Conservation (phyloP, 2,329 filamentous ascomycete genomes). For the Fusarium bactridioides region DNA sequence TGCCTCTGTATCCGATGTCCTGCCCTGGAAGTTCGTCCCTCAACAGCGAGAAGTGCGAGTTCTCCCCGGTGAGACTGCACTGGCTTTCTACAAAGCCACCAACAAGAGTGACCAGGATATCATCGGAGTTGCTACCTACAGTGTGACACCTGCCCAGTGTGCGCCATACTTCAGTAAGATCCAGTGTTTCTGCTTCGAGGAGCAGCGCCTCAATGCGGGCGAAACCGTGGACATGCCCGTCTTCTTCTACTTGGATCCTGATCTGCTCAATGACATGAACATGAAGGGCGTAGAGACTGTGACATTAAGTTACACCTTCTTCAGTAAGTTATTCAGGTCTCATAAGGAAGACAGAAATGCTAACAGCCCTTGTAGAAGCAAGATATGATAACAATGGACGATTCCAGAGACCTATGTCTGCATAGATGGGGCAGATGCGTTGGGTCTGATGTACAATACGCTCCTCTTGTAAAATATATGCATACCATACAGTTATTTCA, state of each 20-base stretch:
- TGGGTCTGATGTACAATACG: constrained; percentile 28
- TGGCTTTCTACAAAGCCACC: constrained; percentile 97
- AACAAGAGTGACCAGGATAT: constrained; percentile 92
- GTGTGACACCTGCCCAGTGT: constrained; percentile 93
- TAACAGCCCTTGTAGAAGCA: constrained; percentile 52
- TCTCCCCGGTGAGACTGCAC: constrained; percentile 91
- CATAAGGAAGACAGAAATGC: constrained; percentile 7
- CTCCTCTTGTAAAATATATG: constrained; percentile 27
- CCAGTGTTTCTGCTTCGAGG: constrained; percentile 99
- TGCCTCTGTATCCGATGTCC: constrained; percentile 90
- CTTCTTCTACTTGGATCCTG: constrained; percentile 98
- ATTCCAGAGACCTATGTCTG: constrained; percentile 50
- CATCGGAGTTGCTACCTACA: constrained; percentile 97
- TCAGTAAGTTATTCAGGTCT: constrained; percentile 72
- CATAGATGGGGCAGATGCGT: constrained; percentile 32
- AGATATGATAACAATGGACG: constrained; percentile 57
- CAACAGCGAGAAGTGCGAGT: constrained; percentile 97
- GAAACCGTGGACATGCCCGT: constrained; percentile 99
- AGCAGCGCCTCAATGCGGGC: constrained; percentile 90
- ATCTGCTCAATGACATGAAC: constrained; percentile 88
- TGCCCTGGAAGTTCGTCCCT: constrained; percentile 97
- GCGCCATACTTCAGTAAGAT: constrained; percentile 99
- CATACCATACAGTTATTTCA: constrained; percentile 5
- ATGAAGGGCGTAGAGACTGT: constrained; percentile 97
- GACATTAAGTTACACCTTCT: constrained; percentile 96